Base-by-base conservation (phyloP, 495 filamentous ascomycete genomes). In the Neurospora tetraspora region DNA sequence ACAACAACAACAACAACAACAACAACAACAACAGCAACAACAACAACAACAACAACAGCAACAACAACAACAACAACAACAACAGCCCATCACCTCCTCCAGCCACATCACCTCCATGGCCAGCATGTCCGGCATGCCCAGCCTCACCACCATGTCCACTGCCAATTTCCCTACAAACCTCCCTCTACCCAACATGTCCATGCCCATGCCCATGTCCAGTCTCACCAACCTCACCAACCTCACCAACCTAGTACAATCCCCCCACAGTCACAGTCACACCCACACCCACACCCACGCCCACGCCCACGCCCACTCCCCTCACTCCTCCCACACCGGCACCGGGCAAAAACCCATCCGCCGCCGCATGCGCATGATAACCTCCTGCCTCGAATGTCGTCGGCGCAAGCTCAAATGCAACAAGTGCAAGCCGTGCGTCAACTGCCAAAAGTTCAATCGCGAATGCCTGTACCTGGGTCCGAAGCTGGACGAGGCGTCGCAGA, bases 401-500 rank as follows among this genome's bases (percentile, higher is more conserved):
- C 88, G 93, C 68, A 96, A 96, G 81, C 86, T 93, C 68, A 92
- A 91, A 79, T 96, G 93, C 81, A 90, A 92, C 82, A 94, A 93
- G 81, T 82, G 82, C 27, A 85, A 88, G 71, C 91, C 92, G 61
- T 95, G 92, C 76, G 85, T 84, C 72, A 93, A 92, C 78, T 94
- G 92, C 79, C 77, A 81, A 42, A 89, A 89, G 70, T 86, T 87
- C 72, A 77, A 79, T 4, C 85, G 90, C 36, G 85, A 90, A 39
- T 94, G 92, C 75, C 81, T 92, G 12, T 92, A 90, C 74, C 80
- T 92, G 9, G 86, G 86, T 1, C 86, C 86, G 2, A 85, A 88
- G 23, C 78, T 90, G 18, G 90, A 92, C 74, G 86, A 90, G 72
- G 84, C 82, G 3, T 86, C 84, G 65, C 88, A 91, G 77, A 81